Evolutionary conservation across 345 rosid species (phyloP).

Genomic region (Cardiospermum halicacabum): DNA sequence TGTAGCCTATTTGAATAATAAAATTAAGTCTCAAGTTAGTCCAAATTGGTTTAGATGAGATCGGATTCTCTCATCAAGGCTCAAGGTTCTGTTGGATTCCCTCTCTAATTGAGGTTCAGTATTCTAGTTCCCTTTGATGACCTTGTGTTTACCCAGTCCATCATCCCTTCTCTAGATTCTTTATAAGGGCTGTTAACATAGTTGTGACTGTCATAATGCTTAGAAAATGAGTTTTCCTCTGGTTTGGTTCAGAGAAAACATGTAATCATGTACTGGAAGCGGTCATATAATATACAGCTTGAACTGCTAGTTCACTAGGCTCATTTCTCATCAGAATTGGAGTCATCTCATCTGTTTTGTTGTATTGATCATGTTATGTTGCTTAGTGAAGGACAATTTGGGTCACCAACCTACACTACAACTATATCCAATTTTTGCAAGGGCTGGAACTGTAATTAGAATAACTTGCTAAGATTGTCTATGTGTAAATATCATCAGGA

Average conservation of each 20-base stretch:
- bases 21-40: too few relatives aligned
- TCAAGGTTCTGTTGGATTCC: too few relatives aligned
- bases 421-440: background rate
- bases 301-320: background rate
- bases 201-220: too few relatives aligned
- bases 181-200: too few relatives aligned
- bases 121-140: too few relatives aligned
- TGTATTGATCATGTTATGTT: background rate
- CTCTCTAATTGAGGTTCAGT: too few relatives aligned
- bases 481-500: constrained; percentile 35
- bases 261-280: background rate
- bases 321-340: background rate
- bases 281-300: background rate
- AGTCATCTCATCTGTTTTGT: background rate
- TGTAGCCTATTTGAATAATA: too few relatives aligned
- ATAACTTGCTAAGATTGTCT: constrained; percentile 4
- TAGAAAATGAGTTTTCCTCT: background rate
- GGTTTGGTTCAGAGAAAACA: background rate
- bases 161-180: too few relatives aligned
- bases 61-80: too few relatives aligned
- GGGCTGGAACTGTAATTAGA: background rate
- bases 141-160: too few relatives aligned
- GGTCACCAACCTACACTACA: background rate
- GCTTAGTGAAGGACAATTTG: background rate
- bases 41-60: too few relatives aligned